Percentiles rank a stretch among this genome's conserved stretches.
Conservation (phyloP, 1,284 basidiomycete genomes). For the Lignosus rhinocerotis region DNA sequence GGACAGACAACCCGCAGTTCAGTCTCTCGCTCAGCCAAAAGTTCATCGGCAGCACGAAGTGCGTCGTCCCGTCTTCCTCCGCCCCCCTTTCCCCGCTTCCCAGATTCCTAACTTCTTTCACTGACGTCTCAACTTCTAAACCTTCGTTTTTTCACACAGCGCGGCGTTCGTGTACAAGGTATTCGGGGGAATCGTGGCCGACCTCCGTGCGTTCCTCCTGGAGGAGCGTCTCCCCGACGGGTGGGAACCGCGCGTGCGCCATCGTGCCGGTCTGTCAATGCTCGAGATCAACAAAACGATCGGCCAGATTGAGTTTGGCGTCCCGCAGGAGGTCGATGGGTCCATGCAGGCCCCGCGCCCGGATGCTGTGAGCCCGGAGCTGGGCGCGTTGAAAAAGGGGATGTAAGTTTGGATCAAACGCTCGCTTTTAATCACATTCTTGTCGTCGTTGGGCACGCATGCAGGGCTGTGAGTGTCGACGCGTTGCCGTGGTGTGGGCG, state of each 20-base stretch:
- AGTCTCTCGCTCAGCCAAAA: slow-evolving; percentile 50
- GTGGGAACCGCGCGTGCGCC: slow-evolving; percentile 61
- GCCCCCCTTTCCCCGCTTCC: background rate
- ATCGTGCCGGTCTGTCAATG: slow-evolving; percentile 59
- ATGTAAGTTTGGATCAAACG: background rate
- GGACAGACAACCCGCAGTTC: slow-evolving; percentile 55
- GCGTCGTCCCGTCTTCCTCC: slow-evolving; percentile 25
- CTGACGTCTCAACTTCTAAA: background rate
- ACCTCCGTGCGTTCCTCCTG: slow-evolving; percentile 52
- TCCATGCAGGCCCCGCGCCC: slow-evolving; percentile 6
- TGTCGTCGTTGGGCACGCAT: too few species aligned
- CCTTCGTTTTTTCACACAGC: slow-evolving; percentile 31
- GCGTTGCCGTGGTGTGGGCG: too few species aligned
- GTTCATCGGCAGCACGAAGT: slow-evolving; percentile 69
- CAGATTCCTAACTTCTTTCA: background rate
- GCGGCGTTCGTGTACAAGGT: slow-evolving; percentile 57
- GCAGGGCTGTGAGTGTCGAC: too few species aligned
- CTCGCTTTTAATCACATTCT: background rate
- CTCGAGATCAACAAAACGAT: slow-evolving; percentile 55
- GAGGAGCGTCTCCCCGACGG: slow-evolving; percentile 68
- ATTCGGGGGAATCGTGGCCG: slow-evolving; percentile 60
- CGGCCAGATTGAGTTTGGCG: slow-evolving; percentile 48
- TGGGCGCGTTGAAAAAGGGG: background rate
- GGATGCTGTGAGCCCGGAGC: background rate
- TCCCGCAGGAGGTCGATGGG: slow-evolving; percentile 33